These are phyloP conservation scores for Paraphaeosphaeria minitans DNA, from an alignment of 2,329 filamentous ascomycete species.

Conservation along the genomic window DNA sequence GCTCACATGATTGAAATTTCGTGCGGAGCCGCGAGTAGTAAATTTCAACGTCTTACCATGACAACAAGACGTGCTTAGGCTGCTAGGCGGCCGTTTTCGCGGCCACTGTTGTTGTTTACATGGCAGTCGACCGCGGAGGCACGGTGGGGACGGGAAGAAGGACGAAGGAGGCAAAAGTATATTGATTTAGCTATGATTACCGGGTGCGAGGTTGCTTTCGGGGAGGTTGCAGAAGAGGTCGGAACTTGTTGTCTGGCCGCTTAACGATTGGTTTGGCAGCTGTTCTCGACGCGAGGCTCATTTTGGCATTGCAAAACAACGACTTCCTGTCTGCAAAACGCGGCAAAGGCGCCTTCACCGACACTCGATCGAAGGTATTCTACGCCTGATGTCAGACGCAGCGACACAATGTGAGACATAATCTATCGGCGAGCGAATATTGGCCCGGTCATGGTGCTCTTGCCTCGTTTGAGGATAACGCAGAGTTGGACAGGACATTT, in stretches of 20 bases:
- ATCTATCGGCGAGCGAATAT: slow-evolving; percentile 37
- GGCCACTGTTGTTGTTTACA: slow-evolving; percentile 28
- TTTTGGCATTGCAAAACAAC: slow-evolving; percentile 31
- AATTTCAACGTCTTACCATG: slow-evolving; percentile 47
- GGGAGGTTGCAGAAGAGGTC: slow-evolving; percentile 36
- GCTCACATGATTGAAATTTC: slow-evolving; percentile 47
- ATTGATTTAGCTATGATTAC: slow-evolving; percentile 40
- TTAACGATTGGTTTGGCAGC: slow-evolving; percentile 37
- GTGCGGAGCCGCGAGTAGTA: slow-evolving; percentile 46
- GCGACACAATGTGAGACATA: slow-evolving; percentile 29
- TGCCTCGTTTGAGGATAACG: slow-evolving; percentile 34
- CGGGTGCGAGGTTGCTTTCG: slow-evolving; percentile 27
- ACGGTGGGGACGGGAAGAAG: slow-evolving; percentile 22
- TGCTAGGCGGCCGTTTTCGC: slow-evolving; percentile 20
- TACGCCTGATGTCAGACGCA: slow-evolving; percentile 24
- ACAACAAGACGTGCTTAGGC: slow-evolving; percentile 14
- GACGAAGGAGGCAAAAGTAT: slow-evolving; percentile 24
- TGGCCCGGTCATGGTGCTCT: slow-evolving; percentile 37
- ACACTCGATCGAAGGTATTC: slow-evolving; percentile 20
- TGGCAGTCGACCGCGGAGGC: slow-evolving; percentile 19
- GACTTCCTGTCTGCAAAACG: slow-evolving; percentile 28
- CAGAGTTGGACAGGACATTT: slow-evolving; percentile 34
- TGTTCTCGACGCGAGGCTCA: slow-evolving; percentile 36
- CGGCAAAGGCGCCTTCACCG: slow-evolving; percentile 25
- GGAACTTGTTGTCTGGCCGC: slow-evolving; percentile 39